Percentiles rank a stretch among this genome's conserved stretches.
These are phyloP conservation scores for Sanghuangporus sanghuang DNA, from an alignment of 1,284 basidiomycete species.

Conservation along the genomic window DNA sequence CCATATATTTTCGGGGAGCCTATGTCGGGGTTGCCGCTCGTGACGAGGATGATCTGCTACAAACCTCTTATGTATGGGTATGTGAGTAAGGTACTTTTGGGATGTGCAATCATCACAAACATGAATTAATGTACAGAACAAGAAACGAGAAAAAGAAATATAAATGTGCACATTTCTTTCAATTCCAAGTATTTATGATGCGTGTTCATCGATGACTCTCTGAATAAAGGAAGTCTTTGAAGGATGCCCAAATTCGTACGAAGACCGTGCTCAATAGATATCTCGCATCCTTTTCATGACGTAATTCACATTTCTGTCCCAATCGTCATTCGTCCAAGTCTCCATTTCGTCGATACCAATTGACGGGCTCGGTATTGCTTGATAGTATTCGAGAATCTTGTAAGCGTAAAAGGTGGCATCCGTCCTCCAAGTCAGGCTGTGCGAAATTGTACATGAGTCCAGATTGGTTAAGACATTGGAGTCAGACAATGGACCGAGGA, in stretches of 20 bases:
- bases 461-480: neutral
- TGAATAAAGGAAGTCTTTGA: too few relatives aligned
- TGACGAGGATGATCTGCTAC: neutral
- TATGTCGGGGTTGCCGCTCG: neutral
- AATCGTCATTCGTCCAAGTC: neutral
- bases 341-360: neutral
- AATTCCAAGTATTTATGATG: too few relatives aligned
- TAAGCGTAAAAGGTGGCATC: neutral
- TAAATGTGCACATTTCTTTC: too few relatives aligned
- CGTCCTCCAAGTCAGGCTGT: neutral
- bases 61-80: too few relatives aligned
- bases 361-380: neutral
- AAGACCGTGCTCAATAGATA: too few relatives aligned
- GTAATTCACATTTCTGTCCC: neutral
- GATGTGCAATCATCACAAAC: too few relatives aligned
- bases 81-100: too few relatives aligned
- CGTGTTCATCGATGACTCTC: too few relatives aligned
- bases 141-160: too few relatives aligned
- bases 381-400: neutral
- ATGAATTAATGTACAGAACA: too few relatives aligned
- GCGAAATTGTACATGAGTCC: neutral
- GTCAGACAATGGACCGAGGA: neutral
- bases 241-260: too few relatives aligned
- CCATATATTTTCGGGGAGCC: neutral
- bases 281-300: too few relatives aligned